Conservation (phyloP, 768 basidiomycete genomes). For the Leccinum ochraceum region DNA sequence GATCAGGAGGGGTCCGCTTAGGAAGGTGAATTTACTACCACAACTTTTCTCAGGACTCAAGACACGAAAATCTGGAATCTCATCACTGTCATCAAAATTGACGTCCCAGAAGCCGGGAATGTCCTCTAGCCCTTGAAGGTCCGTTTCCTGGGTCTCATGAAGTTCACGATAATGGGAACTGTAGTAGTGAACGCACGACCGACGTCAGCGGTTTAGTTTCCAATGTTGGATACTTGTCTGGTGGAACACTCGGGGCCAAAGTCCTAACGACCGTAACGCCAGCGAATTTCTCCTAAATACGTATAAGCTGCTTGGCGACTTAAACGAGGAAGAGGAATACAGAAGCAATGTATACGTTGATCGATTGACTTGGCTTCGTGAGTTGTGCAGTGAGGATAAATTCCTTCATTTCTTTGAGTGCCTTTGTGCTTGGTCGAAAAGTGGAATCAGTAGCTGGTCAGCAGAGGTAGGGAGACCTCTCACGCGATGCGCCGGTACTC, state of each 20-base stretch:
- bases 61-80: slow-evolving; percentile 17
- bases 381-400: slow-evolving; percentile 63
- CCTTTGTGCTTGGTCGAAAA: slow-evolving; percentile 57
- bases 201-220: slow-evolving; percentile 71
- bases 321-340: slow-evolving; percentile 38
- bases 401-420: slow-evolving; percentile 55
- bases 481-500: slow-evolving; percentile 83
- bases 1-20: not conserved
- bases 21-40: slow-evolving; percentile 24
- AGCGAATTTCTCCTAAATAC: slow-evolving; percentile 67
- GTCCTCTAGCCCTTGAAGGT: slow-evolving; percentile 66
- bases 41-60: slow-evolving; percentile 38
- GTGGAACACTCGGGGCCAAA: slow-evolving; percentile 58
- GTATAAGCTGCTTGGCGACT: slow-evolving; percentile 13
- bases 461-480: slow-evolving; percentile 5
- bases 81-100: slow-evolving; percentile 35
- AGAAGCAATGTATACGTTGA: slow-evolving; percentile 60
- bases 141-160: slow-evolving; percentile 52
- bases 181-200: slow-evolving; percentile 41
- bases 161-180: not conserved
- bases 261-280: slow-evolving; percentile 55
- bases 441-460: slow-evolving; percentile 4
- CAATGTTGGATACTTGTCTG: slow-evolving; percentile 61
- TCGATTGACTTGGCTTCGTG: slow-evolving; percentile 72
- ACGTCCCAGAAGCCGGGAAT: slow-evolving; percentile 68